A percentile compares a stretch with the other conserved stretches of the same genome.
These are phyloP conservation scores for Gossypium arboreum DNA, from an alignment of 345 rosid species.

Conservation along the genomic window DNA sequence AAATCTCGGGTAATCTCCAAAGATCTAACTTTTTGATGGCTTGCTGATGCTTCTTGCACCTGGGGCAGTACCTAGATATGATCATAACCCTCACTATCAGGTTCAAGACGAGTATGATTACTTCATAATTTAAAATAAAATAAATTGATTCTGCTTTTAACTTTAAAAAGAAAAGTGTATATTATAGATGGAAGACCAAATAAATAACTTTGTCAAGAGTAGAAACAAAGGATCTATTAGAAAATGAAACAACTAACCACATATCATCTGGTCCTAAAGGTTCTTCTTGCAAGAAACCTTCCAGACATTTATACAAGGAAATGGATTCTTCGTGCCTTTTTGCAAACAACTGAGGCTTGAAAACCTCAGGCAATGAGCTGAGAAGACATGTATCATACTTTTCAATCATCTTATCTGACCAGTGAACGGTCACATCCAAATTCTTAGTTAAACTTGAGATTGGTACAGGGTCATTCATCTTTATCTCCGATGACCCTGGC, in stretches of 20 bases:
- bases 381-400: slow-evolving; percentile 40
- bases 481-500: slow-evolving; percentile 16
- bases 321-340: slow-evolving; percentile 50
- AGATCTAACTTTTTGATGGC: slow-evolving; percentile 72
- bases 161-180: background rate
- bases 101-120: slow-evolving; percentile 1
- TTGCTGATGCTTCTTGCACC: slow-evolving; percentile 55
- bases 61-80: slow-evolving; percentile 55
- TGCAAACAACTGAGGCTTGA: slow-evolving; percentile 36
- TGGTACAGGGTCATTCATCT: slow-evolving; percentile 29
- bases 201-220: background rate
- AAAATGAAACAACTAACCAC: slow-evolving; percentile 45
- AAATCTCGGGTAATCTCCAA: slow-evolving; percentile 67
- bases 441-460: slow-evolving; percentile 21
- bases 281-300: slow-evolving; percentile 71
- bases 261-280: slow-evolving; percentile 79
- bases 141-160: background rate
- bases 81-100: background rate
- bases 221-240: background rate
- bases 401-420: slow-evolving; percentile 46
- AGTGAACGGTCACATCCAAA: slow-evolving; percentile 33
- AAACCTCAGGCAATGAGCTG: slow-evolving; percentile 48
- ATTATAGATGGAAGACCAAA: background rate
- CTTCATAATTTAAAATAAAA: background rate
- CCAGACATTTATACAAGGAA: slow-evolving; percentile 59